Evolutionary conservation across 2,329 filamentous ascomycete genomes (phyloP), one percentile per base, ranked within the genome.

Genomic region (Amauroascus verrucosus): DNA sequence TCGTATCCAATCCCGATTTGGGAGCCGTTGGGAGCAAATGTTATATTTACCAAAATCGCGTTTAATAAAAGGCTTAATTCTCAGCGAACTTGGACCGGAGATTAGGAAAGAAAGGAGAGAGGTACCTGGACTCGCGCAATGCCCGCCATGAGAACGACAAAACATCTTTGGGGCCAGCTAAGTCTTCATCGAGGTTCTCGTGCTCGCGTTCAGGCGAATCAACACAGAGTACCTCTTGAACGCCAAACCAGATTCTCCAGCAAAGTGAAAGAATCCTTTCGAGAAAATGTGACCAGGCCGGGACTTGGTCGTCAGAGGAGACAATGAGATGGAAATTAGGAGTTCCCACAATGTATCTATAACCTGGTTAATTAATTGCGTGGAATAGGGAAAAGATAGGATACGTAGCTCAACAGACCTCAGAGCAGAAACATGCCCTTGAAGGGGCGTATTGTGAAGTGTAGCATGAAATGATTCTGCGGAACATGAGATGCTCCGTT

Each of bases 91-190:
- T 50, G 24, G 8, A 13, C 14, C 6, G 2, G 3, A 20, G 16
- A 20, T n/a, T n/a, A 46, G 9, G 4, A 6, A 6, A 18, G 7
- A 30, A 22, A 1, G 35, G 33, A 13, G 37, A 18, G 56, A 53
- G 70, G 56, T 72, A 88, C 85, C 88, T 95, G 22, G 90, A 88
- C 70, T 98, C 93, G 57, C 95, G 91, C n/a, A 96, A 76, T 5
- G 89, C 88, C 61, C 93, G 82, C 78, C 95, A 98, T 57, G 89
- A 95, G 67, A 93, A 98, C 59, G 91, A 97, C 45, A 98, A 71
- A 16, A 95, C 78, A 61, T 94, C 88, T 64, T 96, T 97, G 0
- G 88, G 76, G 0, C 83, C 85, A 3, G 84, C 78, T 14, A 86
- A 81, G n/a, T 88, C 67, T 24, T 91, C 86, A 49, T 90, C 82